These are phyloP conservation scores for Lachancea nothofagi DNA, from an alignment of 805 yeast genomes.

Conservation along the genomic window DNA sequence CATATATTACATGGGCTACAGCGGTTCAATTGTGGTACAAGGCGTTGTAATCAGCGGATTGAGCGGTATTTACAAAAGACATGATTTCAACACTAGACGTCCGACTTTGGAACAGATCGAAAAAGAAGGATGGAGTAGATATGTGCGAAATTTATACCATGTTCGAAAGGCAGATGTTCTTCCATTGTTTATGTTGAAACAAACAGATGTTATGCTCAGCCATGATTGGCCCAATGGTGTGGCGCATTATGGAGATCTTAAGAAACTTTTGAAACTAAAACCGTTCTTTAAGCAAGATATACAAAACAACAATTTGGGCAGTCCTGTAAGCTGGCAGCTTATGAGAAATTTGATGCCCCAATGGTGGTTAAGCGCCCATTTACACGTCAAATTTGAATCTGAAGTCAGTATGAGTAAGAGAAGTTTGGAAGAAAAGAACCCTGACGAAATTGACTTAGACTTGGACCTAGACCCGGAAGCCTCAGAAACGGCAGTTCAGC, in stretches of 20 bases:
- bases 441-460: constrained; percentile 34
- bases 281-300: constrained; percentile 67
- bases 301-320: constrained; percentile 56
- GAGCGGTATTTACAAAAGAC: constrained; percentile 72
- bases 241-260: constrained; percentile 55
- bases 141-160: constrained; percentile 44
- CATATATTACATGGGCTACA: constrained; percentile 77
- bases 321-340: constrained; percentile 56
- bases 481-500: constrained; percentile 10
- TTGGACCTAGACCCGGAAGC: constrained; percentile 21
- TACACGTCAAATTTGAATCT: constrained; percentile 74
- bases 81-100: constrained; percentile 42
- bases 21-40: constrained; percentile 65
- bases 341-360: constrained; percentile 52
- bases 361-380: constrained; percentile 85
- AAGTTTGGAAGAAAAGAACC: constrained; percentile 19
- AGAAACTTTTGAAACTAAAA: constrained; percentile 47
- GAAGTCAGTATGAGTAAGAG: constrained; percentile 18
- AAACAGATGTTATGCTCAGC: constrained; percentile 55
- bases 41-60: constrained; percentile 77
- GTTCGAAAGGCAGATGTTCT: constrained; percentile 54
- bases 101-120: constrained; percentile 45
- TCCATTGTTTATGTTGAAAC: constrained; percentile 43
- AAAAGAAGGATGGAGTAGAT: constrained; percentile 20
- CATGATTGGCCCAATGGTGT: constrained; percentile 96